Conservation (phyloP, 768 basidiomycete species). For the Inosperma sp. region DNA sequence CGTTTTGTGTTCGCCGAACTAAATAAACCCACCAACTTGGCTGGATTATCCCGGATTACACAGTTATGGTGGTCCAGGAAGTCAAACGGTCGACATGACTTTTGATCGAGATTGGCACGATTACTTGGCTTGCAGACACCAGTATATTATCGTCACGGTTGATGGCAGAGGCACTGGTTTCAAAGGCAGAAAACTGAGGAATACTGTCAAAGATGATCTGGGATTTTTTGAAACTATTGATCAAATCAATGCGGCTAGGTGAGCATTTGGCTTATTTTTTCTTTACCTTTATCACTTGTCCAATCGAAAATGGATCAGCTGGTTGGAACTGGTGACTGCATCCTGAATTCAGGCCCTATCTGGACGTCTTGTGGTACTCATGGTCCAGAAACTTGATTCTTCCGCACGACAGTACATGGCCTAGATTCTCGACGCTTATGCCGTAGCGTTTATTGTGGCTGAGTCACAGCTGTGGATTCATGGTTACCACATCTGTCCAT, state of each 20-base stretch:
- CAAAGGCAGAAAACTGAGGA: slow-evolving; percentile 80
- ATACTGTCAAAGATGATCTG: slow-evolving; percentile 83
- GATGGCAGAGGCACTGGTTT: slow-evolving; percentile 94
- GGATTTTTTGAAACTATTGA: slow-evolving; percentile 88
- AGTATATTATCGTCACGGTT: slow-evolving; percentile 83
- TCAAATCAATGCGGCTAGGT: slow-evolving; percentile 87
- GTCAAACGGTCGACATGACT: slow-evolving; percentile 67
- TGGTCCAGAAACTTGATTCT: not conserved
- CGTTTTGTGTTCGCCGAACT: not conserved
- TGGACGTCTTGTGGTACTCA: not conserved
- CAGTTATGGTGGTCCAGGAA: slow-evolving; percentile 88
- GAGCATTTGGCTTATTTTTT: slow-evolving; percentile 20
- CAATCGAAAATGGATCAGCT: not conserved
- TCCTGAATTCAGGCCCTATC: too few relatives aligned
- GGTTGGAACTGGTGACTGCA: too few relatives aligned
- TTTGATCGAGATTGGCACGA: slow-evolving; percentile 82
- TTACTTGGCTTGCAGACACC: slow-evolving; percentile 73
- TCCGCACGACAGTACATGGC: not conserved
- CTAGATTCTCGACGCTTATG: too few relatives aligned
- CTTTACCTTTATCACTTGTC: not conserved
- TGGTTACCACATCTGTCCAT: too few relatives aligned
- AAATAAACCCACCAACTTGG: not conserved
- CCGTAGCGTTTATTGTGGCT: too few relatives aligned
- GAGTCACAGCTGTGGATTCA: too few relatives aligned
- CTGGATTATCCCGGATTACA: slow-evolving; percentile 1